Base-by-base conservation (phyloP, 768 basidiomycete genomes). In the Leccinum aurantiacum region DNA sequence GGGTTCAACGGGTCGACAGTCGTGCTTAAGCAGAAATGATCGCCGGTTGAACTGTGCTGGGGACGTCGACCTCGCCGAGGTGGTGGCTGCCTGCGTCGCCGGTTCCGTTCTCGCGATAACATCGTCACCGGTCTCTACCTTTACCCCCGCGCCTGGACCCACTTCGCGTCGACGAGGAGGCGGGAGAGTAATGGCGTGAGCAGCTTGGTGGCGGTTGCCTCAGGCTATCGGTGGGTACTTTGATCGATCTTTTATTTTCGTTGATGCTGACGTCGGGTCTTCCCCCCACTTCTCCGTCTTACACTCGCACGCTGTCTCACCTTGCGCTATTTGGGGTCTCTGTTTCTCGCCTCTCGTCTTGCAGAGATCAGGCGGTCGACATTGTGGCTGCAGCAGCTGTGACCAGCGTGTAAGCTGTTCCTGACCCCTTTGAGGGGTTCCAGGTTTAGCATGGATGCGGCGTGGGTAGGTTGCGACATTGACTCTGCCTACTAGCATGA, bases 121-220 rank as follows among this genome's bases (percentile, higher is more conserved):
- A 10, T 46, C 6, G 10, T 46, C 44, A 11, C 19, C 19, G 10
- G 19, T 22, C 0, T 46, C 19, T 46, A 46, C 7, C 27, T 27
- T 27, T 27, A 27, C 7, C 24, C 24, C 24, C 24, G 25, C 6
- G 25, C 6, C 19, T n/a, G 44, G 11, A 46, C 11, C 44, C 10
- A 19, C 4, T 13, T 46, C 44, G 44, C 10, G 19, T 19, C 44
- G 19, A 46, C 6, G 10, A 46, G 19, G 58, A 59, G 15, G 51
- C 53, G 63, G 25, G 72, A 73, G 60, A 80, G 57, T 48, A 11
- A 10, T 46, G 38, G 15, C 14, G 54, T 71, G 56, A 81, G 85
- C 64, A 82, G 79, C 47, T 72, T 87, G 73, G 63, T 90, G 84
- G 75, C 87, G 80, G 48, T 89, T 86, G 19, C 88, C 24, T 24